Evolutionary conservation across 768 basidiomycete genomes (phyloP).

Genomic region (Boletus sp.): DNA sequence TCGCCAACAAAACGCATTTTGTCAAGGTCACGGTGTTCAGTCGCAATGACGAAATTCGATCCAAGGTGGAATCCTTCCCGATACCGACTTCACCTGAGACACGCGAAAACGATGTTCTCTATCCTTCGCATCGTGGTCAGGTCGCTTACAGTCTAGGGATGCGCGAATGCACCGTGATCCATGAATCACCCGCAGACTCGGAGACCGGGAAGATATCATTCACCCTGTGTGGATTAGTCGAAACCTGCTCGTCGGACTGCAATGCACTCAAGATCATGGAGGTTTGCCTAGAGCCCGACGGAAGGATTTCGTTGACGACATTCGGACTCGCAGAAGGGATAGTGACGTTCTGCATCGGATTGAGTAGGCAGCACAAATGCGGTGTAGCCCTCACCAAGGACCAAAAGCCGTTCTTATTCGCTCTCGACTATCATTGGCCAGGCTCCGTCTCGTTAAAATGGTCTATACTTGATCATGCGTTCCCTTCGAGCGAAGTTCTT

Average conservation of each 20-base stretch:
- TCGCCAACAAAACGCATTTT: slow-evolving; percentile 5
- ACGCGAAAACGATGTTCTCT: not conserved
- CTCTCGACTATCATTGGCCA: not conserved
- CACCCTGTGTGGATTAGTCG: not conserved
- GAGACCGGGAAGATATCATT: not conserved
- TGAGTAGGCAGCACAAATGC: not conserved
- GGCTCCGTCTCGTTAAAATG: not conserved
- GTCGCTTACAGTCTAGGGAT: not conserved
- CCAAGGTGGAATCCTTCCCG: slow-evolving; percentile 10
- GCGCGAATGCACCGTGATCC: not conserved
- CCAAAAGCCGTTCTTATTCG: not conserved
- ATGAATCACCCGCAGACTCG: slow-evolving; percentile 1
- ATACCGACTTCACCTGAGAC: not conserved
- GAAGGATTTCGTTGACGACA: not conserved
- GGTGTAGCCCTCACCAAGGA: not conserved
- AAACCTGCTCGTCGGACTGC: not conserved
- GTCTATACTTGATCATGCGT: not conserved
- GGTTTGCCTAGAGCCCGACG: slow-evolving; percentile 6
- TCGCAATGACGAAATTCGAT: not conserved
- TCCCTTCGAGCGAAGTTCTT: not conserved
- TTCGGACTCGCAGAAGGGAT: not conserved
- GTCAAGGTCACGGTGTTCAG: not conserved
- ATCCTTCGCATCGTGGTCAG: not conserved
- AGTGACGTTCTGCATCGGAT: not conserved
- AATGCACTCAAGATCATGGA: not conserved